phyloP scores from a whole-genome alignment of 1,284 basidiomycete species.

The Boletus hoseneyae region DNA sequence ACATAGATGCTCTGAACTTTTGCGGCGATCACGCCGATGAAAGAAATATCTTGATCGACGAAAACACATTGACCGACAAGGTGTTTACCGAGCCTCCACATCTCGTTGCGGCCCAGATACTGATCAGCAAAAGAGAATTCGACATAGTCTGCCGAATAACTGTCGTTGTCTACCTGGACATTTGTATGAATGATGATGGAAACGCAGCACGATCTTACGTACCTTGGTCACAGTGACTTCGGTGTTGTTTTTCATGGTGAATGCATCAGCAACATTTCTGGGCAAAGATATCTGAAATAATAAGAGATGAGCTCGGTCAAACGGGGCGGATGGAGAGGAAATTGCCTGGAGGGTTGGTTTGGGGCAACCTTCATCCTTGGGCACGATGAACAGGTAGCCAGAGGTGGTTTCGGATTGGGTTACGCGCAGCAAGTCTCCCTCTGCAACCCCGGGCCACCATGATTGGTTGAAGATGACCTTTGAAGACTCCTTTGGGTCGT shows the following conservation, averaged over 20 bases:
- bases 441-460: conserved; percentile 70
- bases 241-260: conserved; percentile 65
- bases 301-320: conserved; percentile 7
- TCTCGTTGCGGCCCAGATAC: conserved; percentile 88
- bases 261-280: conserved; percentile 63
- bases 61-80: conserved; percentile 77
- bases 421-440: conserved; percentile 68
- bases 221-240: conserved; percentile 72
- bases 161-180: conserved; percentile 60
- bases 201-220: conserved; percentile 3
- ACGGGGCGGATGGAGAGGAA: conserved; percentile 4
- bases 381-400: conserved; percentile 63
- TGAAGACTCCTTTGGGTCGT: conserved; percentile 60
- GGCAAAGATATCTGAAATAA: conserved; percentile 65
- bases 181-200: conserved; percentile 5
- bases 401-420: conserved; percentile 41
- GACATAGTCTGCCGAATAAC: conserved; percentile 73
- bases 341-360: conserved; percentile 65
- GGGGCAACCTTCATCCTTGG: conserved; percentile 54
- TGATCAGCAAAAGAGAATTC: conserved; percentile 91
- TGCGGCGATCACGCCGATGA: conserved; percentile 75
- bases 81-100: conserved; percentile 83
- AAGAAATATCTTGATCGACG: conserved; percentile 67
- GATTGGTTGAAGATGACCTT: conserved; percentile 65
- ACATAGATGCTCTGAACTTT: conserved; percentile 78